phyloP scores from a whole-genome alignment of 2,329 filamentous ascomycete species.

The Phyllosticta capitalensis region DNA sequence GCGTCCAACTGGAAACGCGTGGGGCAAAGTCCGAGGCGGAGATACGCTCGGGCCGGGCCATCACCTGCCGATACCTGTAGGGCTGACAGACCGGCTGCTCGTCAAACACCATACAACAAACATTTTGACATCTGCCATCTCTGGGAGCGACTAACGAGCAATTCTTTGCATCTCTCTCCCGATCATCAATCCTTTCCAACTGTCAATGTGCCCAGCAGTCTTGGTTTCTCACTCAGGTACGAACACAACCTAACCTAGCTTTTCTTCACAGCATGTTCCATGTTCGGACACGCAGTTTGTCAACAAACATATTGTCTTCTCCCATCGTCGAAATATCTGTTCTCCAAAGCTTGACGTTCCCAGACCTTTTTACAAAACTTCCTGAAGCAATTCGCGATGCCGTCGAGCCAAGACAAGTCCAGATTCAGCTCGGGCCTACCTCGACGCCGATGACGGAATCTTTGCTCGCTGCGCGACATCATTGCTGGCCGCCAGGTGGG shows the following conservation, averaged over 20 bases:
- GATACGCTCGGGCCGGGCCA: constrained; percentile 9
- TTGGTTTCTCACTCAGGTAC: not conserved
- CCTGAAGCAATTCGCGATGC: not conserved
- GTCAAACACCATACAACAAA: not conserved
- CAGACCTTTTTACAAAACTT: not conserved
- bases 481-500: constrained; percentile 1
- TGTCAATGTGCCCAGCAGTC: not conserved
- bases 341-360: too few species aligned
- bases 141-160: not conserved
- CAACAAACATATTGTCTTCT: not conserved
- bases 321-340: too few species aligned
- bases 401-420: not conserved
- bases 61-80: constrained; percentile 2
- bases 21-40: constrained; percentile 7
- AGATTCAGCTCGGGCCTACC: constrained; percentile 2
- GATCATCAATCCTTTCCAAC: not conserved
- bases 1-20: not conserved
- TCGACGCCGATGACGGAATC: constrained; percentile 7
- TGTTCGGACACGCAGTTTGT: not conserved
- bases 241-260: not conserved
- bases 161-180: not conserved
- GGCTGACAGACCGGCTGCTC: too few species aligned
- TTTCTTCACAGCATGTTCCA: not conserved
- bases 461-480: not conserved
- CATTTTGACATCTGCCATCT: not conserved